These are phyloP conservation scores for Thielaviopsis euricoi DNA, from an alignment of 2,329 filamentous ascomycete species.

Conservation along the genomic window DNA sequence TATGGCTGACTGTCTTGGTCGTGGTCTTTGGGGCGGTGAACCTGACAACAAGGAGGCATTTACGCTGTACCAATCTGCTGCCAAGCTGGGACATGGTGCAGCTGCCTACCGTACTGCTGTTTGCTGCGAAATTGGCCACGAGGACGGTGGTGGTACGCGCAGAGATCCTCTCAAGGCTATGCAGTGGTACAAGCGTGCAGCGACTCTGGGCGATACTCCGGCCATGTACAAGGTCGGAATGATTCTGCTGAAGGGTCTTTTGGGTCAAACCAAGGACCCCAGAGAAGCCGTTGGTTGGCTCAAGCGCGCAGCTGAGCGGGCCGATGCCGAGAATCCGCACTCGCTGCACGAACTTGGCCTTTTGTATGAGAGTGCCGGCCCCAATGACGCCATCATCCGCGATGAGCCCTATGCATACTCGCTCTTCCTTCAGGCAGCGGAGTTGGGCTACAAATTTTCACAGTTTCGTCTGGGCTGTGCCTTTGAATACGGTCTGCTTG, in stretches of 20 bases:
- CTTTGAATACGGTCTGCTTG: constrained; percentile 77
- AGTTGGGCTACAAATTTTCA: constrained; percentile 86
- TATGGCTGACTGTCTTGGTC: constrained; percentile 75
- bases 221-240: constrained; percentile 99
- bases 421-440: constrained; percentile 70
- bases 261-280: constrained; percentile 72
- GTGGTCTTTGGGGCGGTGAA: constrained; percentile 61
- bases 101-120: constrained; percentile 91
- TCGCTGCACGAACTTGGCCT: constrained; percentile 76
- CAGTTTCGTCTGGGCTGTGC: constrained; percentile 79
- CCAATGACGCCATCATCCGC: constrained; percentile 56
- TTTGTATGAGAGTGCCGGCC: constrained; percentile 44
- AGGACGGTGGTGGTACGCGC: constrained; percentile 84
- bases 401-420: constrained; percentile 70
- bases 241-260: constrained; percentile 80
- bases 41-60: constrained; percentile 86
- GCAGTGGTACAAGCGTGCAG: constrained; percentile 94
- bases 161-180: constrained; percentile 87
- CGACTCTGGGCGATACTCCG: constrained; percentile 73
- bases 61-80: constrained; percentile 79
- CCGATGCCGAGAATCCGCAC: constrained; percentile 82
- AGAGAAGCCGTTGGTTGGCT: constrained; percentile 83
- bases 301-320: constrained; percentile 77
- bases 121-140: constrained; percentile 89
- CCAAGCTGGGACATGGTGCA: constrained; percentile 71